phyloP scores from a whole-genome alignment of 805 yeast genomes.

The Wickerhamomyces kurtzmanii region DNA sequence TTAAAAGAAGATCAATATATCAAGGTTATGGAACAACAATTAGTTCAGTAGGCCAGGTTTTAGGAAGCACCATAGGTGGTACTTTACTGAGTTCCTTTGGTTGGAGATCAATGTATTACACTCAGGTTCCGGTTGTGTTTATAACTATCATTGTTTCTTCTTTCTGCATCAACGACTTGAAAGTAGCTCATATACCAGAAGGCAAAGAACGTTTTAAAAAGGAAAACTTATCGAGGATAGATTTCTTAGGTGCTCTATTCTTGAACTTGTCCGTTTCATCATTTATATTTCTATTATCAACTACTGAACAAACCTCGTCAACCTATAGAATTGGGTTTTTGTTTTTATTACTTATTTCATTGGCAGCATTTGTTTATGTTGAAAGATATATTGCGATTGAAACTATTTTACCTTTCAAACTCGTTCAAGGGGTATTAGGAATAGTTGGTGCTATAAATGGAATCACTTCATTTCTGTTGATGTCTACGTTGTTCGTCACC shows the following conservation, averaged over 20 bases:
- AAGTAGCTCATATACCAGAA: slow-evolving; percentile 17
- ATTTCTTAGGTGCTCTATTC: slow-evolving; percentile 28
- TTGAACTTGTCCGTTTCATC: slow-evolving; percentile 23
- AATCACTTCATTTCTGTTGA: slow-evolving; percentile 25
- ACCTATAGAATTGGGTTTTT: slow-evolving; percentile 6
- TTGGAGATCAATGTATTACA: slow-evolving; percentile 34
- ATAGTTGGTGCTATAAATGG: slow-evolving; percentile 25
- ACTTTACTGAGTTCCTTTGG: slow-evolving; percentile 26
- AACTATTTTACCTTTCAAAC: slow-evolving; percentile 27
- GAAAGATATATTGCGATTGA: slow-evolving; percentile 28
- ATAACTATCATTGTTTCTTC: slow-evolving; percentile 15
- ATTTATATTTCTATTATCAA: slow-evolving; percentile 23
- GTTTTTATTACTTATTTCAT: slow-evolving; percentile 6
- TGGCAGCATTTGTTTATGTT: slow-evolving; percentile 17
- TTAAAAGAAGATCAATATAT: slow-evolving; percentile 41
- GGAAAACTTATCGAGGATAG: slow-evolving; percentile 25
- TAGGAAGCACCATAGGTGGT: slow-evolving; percentile 36
- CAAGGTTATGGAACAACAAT: slow-evolving; percentile 38
- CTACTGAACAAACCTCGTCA: slow-evolving; percentile 9
- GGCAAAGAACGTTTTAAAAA: slow-evolving; percentile 17
- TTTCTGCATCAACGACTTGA: slow-evolving; percentile 23
- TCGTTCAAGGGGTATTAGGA: slow-evolving; percentile 28
- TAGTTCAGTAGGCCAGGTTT: slow-evolving; percentile 27
- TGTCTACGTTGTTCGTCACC: slow-evolving; percentile 23
- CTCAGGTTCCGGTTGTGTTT: slow-evolving; percentile 28